Evolutionary conservation across 2,329 filamentous ascomycete genomes (phyloP).

Genomic region (Chrysoporthe deuterocubensis): DNA sequence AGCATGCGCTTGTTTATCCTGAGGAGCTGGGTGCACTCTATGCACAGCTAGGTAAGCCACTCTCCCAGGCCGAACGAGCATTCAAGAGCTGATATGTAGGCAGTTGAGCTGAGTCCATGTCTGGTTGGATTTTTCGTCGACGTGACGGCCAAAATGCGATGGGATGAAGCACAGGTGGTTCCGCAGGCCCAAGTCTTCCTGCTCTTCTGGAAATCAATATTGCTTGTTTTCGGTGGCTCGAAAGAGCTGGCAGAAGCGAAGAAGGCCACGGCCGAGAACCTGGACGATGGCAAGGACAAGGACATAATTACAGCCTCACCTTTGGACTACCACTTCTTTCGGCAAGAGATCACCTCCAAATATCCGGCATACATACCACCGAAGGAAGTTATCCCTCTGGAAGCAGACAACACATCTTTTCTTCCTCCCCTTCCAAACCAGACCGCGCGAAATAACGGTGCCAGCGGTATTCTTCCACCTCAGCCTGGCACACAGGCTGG

Average conservation of each 20-base stretch:
- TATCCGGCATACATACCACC: conserved; percentile 96
- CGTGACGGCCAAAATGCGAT: conserved; percentile 69
- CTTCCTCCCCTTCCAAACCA: conserved; percentile 83
- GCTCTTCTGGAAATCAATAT: conserved; percentile 87
- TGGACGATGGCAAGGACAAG: conserved; percentile 64
- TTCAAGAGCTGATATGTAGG: conserved; percentile 32
- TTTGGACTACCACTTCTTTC: conserved; percentile 93
- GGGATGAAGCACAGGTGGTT: conserved; percentile 68
- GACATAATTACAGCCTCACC: conserved; percentile 91
- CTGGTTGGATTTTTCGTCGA: conserved; percentile 75
- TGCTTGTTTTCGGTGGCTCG: conserved; percentile 83
- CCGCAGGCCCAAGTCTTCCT: conserved; percentile 73
- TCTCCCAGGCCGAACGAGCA: not conserved
- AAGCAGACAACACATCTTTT: conserved; percentile 88
- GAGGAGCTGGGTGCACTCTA: conserved; percentile 52
- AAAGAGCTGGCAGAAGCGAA: conserved; percentile 76
- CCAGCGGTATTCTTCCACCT: conserved; percentile 64
- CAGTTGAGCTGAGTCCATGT: conserved; percentile 65
- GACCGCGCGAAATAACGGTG: conserved; percentile 62
- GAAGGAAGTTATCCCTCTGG: conserved; percentile 78
- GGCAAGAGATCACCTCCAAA: conserved; percentile 96
- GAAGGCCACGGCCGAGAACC: conserved; percentile 66
- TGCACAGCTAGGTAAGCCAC: conserved; percentile 54
- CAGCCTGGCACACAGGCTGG: conserved; percentile 58
- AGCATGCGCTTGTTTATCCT: conserved; percentile 58